A percentile compares a stretch with the other conserved stretches of the same genome.
phyloP scores from a whole-genome alignment of 495 filamentous ascomycete genomes.

The Lentithecium fluviatile region DNA sequence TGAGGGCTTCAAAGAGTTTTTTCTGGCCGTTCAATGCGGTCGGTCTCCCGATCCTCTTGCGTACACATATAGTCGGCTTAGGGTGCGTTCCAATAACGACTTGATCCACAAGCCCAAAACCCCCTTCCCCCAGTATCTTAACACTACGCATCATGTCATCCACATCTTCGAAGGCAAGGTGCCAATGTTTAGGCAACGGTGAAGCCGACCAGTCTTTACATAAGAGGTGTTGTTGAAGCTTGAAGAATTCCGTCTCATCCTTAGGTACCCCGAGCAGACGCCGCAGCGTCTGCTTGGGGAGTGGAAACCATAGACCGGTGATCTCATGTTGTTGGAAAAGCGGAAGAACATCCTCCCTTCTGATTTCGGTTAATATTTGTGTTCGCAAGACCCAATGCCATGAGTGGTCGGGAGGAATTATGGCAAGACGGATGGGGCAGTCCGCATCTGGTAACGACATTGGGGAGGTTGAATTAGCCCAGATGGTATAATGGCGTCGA shows the following conservation, averaged over 20 bases:
- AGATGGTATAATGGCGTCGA: too few species aligned
- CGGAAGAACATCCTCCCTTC: not conserved
- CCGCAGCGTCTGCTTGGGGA: slow-evolving; percentile 2
- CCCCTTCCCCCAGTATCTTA: slow-evolving; percentile 3
- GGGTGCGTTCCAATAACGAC: not conserved
- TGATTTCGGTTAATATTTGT: not conserved
- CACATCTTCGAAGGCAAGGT: not conserved
- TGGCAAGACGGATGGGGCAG: too few species aligned
- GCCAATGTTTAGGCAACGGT: not conserved
- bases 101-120: slow-evolving; percentile 9
- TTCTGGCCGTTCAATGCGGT: slow-evolving; percentile 12
- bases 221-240: not conserved
- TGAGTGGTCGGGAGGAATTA: too few species aligned
- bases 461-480: too few species aligned
- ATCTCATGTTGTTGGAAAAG: not conserved
- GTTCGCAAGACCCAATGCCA: too few species aligned
- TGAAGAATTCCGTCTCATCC: not conserved
- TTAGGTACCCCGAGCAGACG: not conserved
- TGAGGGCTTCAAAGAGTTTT: not conserved
- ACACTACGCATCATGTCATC: not conserved
- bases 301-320: slow-evolving; percentile 1
- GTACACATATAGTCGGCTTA: slow-evolving; percentile 1
- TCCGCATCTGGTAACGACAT: too few species aligned
- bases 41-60: slow-evolving; percentile 7
- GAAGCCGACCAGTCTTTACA: not conserved